Percentiles rank a stretch among this genome's conserved stretches.
These are phyloP conservation scores for Hemileia vastatrix DNA, from an alignment of 1,284 basidiomycete genomes.

Conservation along the genomic window DNA sequence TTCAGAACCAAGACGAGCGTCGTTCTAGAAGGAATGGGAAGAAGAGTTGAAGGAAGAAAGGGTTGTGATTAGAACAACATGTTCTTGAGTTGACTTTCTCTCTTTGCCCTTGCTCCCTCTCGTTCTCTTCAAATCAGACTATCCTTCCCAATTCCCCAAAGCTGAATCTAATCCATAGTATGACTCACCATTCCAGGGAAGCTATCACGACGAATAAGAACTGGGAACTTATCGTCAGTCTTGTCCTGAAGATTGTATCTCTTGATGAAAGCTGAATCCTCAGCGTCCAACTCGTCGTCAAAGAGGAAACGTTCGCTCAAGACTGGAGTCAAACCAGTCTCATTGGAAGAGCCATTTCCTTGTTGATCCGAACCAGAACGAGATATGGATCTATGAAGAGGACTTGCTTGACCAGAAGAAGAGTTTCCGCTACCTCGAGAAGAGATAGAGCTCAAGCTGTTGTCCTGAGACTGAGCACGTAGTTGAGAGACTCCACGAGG, in stretches of 20 bases:
- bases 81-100: too few relatives aligned
- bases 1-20: constrained; percentile 50
- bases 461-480: too few relatives aligned
- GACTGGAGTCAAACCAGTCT: constrained; percentile 28
- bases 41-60: constrained; percentile 1
- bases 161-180: neutral
- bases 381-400: neutral
- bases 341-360: neutral
- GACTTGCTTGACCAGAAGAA: neutral
- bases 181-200: constrained; percentile 57
- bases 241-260: constrained; percentile 71
- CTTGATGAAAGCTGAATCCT: constrained; percentile 63
- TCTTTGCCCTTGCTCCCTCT: too few relatives aligned
- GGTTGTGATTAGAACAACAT: neutral
- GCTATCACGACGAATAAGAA: constrained; percentile 46
- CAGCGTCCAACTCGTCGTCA: constrained; percentile 77
- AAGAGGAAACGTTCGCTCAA: constrained; percentile 57
- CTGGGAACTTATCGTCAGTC: constrained; percentile 75
- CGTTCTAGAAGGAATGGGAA: constrained; percentile 21
- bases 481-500: neutral
- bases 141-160: neutral
- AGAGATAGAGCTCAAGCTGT: neutral
- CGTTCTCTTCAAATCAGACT: too few relatives aligned
- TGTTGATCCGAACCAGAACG: neutral
- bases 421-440: constrained; percentile 4